Evolutionary conservation across 176 grass and related monocot genomes (phyloP).

Genomic region (Musa itinerans): DNA sequence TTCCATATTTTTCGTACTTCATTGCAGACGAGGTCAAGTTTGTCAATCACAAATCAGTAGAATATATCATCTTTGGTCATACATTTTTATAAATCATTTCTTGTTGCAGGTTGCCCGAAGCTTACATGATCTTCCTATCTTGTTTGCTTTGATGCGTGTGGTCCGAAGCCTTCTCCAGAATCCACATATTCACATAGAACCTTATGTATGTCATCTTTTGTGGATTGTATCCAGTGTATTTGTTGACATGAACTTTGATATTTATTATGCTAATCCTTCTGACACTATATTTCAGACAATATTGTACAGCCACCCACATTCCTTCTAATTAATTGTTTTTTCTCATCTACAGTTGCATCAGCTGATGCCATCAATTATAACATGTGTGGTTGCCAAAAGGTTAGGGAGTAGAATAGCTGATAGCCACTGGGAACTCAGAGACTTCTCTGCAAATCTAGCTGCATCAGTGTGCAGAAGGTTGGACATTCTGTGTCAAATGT

Average conservation of each 20-base stretch:
- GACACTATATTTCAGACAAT: background rate
- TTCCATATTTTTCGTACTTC: constrained; percentile 98
- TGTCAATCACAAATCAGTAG: background rate
- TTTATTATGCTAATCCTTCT: too few species aligned
- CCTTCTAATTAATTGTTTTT: constrained; percentile 12
- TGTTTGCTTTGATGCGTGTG: constrained; percentile 86
- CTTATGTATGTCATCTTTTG: constrained; percentile 60
- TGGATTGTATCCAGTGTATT: background rate
- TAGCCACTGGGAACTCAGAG: constrained; percentile 89
- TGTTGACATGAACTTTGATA: background rate
- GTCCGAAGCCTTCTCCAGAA: constrained; percentile 81
- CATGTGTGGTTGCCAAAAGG: constrained; percentile 77
- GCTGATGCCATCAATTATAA: constrained; percentile 85
- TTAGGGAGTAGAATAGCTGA: constrained; percentile 68
- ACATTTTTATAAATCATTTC: background rate
- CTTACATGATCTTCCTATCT: constrained; percentile 66
- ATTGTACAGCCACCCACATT: background rate
- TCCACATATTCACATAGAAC: constrained; percentile 92
- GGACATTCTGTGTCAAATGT: background rate
- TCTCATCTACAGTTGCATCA: constrained; percentile 65
- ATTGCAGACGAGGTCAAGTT: constrained; percentile 62
- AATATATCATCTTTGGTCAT: background rate
- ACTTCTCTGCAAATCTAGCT: constrained; percentile 92
- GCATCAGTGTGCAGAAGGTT: constrained; percentile 76
- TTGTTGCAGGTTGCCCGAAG: constrained; percentile 62